Conservation (phyloP, 169 alveolate genomes). For the Plasmodium adleri region DNA sequence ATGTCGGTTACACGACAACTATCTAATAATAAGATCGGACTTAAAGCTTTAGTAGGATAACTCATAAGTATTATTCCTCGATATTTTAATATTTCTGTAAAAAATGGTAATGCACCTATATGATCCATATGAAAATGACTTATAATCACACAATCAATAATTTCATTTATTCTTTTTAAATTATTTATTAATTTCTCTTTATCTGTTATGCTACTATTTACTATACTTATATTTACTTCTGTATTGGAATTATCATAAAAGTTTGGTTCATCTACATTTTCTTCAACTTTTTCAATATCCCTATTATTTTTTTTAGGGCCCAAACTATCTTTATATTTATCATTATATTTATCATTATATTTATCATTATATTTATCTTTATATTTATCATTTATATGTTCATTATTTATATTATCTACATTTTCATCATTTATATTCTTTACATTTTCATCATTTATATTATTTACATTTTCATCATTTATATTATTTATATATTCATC, state of each 20-base stretch:
- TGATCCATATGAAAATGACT: slow-evolving; percentile 99
- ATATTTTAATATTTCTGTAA: slow-evolving; percentile 94
- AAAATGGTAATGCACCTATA: slow-evolving; percentile 99
- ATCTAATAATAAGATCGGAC: slow-evolving; percentile 97
- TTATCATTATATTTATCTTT: too few relatives aligned
- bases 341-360: background rate
- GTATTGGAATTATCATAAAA: slow-evolving; percentile 21
- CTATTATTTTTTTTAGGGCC: background rate
- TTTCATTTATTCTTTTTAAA: slow-evolving; percentile 73
- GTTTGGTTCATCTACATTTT: slow-evolving; percentile 14
- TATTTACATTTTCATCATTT: slow-evolving; percentile 6
- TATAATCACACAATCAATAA: slow-evolving; percentile 94
- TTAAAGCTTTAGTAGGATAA: slow-evolving; percentile 97
- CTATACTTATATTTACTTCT: slow-evolving; percentile 56
- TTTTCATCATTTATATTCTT: slow-evolving; percentile 46
- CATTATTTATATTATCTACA: background rate
- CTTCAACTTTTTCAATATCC: background rate
- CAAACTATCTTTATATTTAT: background rate
- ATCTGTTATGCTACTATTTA: slow-evolving; percentile 50
- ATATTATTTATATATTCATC: background rate
- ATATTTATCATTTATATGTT: too few relatives aligned
- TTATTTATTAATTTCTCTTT: slow-evolving; percentile 59
- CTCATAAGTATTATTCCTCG: slow-evolving; percentile 96
- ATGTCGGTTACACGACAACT: slow-evolving; percentile 93
- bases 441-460: slow-evolving; percentile 47